phyloP scores from a whole-genome alignment of 2,329 filamentous ascomycete genomes.

The Conoideocrella luteorostrata region DNA sequence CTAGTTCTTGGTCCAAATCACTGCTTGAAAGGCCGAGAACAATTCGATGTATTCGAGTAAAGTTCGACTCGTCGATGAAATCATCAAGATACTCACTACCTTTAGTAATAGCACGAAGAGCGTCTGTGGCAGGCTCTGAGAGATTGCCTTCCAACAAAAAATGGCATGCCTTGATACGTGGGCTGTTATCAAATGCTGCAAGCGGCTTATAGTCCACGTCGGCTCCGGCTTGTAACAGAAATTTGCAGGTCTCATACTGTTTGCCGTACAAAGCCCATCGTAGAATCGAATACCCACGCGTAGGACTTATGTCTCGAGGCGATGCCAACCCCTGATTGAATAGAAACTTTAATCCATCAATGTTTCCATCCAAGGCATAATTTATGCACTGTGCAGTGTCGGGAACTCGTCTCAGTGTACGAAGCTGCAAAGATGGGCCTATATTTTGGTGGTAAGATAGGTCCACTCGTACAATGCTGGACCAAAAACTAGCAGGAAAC shows the following conservation, averaged over 20 bases:
- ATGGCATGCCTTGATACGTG: conserved; percentile 16
- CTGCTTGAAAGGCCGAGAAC: conserved; percentile 12
- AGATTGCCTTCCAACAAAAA: conserved; percentile 16
- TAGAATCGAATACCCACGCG: conserved; percentile 25
- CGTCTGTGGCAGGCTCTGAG: conserved; percentile 9
- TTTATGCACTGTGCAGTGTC: conserved; percentile 23
- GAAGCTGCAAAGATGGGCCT: conserved; percentile 20
- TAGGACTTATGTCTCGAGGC: conserved; percentile 24
- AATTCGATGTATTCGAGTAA: conserved; percentile 14
- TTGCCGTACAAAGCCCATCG: conserved; percentile 27
- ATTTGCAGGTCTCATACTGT: conserved; percentile 23
- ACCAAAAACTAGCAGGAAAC: conserved; percentile 24
- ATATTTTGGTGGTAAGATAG: conserved; percentile 15
- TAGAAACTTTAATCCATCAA: conserved; percentile 23
- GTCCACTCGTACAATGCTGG: conserved; percentile 21
- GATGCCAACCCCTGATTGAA: conserved; percentile 23
- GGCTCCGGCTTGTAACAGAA: conserved; percentile 22
- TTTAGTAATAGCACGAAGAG: conserved; percentile 14
- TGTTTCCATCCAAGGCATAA: conserved; percentile 21
- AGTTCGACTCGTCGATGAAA: conserved; percentile 14
- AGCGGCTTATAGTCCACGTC: conserved; percentile 22
- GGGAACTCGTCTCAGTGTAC: conserved; percentile 21
- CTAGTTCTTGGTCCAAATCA: conserved; percentile 10
- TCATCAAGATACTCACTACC: conserved; percentile 16
- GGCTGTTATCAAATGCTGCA: conserved; percentile 11